Conservation (phyloP, 352 stramenopile species). For the Elongisporangium prolatum region DNA sequence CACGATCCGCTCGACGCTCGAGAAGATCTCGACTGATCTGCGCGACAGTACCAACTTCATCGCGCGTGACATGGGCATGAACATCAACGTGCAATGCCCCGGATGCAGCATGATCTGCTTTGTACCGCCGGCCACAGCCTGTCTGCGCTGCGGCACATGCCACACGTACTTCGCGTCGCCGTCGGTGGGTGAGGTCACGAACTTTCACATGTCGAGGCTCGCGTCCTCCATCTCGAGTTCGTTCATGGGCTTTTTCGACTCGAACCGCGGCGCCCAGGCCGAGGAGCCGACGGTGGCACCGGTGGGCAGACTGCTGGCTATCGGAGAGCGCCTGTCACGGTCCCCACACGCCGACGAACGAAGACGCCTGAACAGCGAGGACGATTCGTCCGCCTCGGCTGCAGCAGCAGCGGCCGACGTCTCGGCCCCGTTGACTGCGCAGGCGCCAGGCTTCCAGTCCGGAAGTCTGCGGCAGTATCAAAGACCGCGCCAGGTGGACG, state of each 20-base stretch:
- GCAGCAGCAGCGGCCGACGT: conserved; percentile 7
- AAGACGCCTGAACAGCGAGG: conserved; percentile 4
- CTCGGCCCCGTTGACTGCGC: conserved; percentile 15
- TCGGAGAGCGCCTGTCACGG: conserved; percentile 42
- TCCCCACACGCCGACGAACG: conserved; percentile 24
- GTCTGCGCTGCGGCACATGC: conserved; percentile 72
- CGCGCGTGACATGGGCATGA: conserved; percentile 75
- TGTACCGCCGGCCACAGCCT: conserved; percentile 68
- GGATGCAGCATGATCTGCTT: conserved; percentile 70
- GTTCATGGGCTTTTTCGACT: conserved; percentile 66
- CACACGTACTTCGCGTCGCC: conserved; percentile 83
- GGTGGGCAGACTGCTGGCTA: conserved; percentile 53
- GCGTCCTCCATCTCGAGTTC: conserved; percentile 75
- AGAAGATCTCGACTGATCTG: conserved; percentile 68
- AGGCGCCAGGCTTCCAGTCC: neutral
- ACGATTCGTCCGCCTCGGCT: conserved; percentile 7
- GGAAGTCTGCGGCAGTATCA: neutral
- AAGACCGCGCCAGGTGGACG: neutral
- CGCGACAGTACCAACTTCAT: conserved; percentile 79
- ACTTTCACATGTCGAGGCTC: conserved; percentile 79
- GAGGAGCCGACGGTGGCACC: conserved; percentile 40
- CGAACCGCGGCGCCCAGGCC: conserved; percentile 21
- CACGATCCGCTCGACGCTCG: conserved; percentile 67
- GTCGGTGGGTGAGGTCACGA: conserved; percentile 71
- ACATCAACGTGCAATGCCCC: conserved; percentile 82